Base-by-base conservation (phyloP, 345 rosid genomes). In the Erodium maritimum region DNA sequence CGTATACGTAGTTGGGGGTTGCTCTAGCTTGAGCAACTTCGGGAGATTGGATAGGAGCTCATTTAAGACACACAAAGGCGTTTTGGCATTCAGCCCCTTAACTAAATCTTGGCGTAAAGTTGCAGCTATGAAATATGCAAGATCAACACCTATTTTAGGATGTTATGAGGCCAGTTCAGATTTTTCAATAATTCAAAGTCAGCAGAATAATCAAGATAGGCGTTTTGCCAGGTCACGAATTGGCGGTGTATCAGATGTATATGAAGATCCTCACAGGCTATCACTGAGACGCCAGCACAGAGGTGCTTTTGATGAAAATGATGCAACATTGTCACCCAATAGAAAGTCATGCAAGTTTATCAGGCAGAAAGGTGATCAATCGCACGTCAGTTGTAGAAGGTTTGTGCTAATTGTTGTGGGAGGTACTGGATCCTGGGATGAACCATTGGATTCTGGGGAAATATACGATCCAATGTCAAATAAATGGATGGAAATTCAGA, bases 201-300 rank as follows among this genome's bases (percentile, higher is more conserved):
- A 80, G 67, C 89, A 82, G 58, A 74, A 67, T 58, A 79, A 85
- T 25, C 91, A 82, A 68, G 95, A 91, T 19, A 80, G 87, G 69
- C 89, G 85, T 58, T 78, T 78, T 61, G 68, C 79, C 11, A 71
- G 88, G 71, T 78, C 96, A 16, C 78, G 91, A 52, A 54, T 65
- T 58, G 88, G 90, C 19, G 88, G 84, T n/a, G 94, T 73, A 0
- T 89, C 91, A 0, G 99, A 87, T 60, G 94, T 89, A 61, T 93
- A 89, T 23, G 99, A 85, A 80, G 99, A 89, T 73, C 96, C 99
- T 33, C 96, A 93, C 78, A 80, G 90, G 69, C 80, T 89, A 57
- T 93, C 99, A 6, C 67, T 89, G 17, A 85, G 95, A 63, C 78
- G 95, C 21, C 95, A 88, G 1, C 72, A 69, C 61, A 71, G 81